A percentile compares a stretch with the other conserved stretches of the same genome.
Evolutionary conservation across 176 grass and related monocot genomes (phyloP).

Genomic region (Avena sativa): DNA sequence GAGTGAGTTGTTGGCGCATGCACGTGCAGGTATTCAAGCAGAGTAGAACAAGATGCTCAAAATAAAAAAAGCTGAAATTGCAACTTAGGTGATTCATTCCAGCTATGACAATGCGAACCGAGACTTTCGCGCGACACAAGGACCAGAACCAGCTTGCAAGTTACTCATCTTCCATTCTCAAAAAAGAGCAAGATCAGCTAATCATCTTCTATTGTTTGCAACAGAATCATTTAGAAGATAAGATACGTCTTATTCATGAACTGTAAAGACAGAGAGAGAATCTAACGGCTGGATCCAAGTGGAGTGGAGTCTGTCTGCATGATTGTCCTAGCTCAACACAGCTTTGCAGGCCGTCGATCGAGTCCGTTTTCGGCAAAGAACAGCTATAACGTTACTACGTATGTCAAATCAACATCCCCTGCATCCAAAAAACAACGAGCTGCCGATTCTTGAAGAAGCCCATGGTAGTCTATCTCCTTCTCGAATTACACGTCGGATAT

Average conservation of each 20-base stretch:
- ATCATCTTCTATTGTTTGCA: not conserved
- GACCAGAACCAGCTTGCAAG: constrained; percentile 34
- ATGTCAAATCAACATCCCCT: no score
- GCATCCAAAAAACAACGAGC: no score
- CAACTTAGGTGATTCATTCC: not conserved
- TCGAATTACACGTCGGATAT: no score
- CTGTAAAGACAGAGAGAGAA: constrained; percentile 41
- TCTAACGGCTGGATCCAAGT: not conserved
- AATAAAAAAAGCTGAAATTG: no score
- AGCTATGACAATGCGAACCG: not conserved
- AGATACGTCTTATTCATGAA: constrained; percentile 32
- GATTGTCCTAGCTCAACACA: not conserved
- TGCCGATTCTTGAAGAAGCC: no score
- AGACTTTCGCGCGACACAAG: not conserved
- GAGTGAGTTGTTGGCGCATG: not conserved
- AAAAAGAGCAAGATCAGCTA: not conserved
- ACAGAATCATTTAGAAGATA: constrained; percentile 37
- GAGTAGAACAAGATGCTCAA: not conserved
- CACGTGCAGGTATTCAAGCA: constrained; percentile 34
- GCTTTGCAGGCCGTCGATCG: not conserved
- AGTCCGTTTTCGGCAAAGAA: not conserved
- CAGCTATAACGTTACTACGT: no score
- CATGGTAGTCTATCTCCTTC: no score
- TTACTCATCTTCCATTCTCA: not conserved
- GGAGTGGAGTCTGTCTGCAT: not conserved